Percentiles rank a stretch among this genome's conserved stretches.
Conservation (phyloP, 2,329 filamentous ascomycete genomes). For the Microthyrium microscopicum region DNA sequence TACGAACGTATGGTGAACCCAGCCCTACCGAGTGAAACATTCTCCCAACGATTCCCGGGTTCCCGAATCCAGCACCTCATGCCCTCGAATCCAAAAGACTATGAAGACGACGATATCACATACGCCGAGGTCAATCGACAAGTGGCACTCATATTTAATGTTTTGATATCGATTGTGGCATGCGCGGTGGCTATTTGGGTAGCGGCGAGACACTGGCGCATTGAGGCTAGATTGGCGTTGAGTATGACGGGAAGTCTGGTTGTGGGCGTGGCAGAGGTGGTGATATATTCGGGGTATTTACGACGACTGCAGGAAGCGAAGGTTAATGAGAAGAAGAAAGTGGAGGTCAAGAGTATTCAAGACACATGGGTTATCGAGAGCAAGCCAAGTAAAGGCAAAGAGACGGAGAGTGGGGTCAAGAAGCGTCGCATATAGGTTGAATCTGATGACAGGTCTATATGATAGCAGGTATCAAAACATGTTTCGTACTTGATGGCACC, state of each 20-base stretch:
- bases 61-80: slow-evolving; percentile 37
- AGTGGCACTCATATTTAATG: slow-evolving; percentile 72
- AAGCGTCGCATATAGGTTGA: too few relatives aligned
- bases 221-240: slow-evolving; percentile 51
- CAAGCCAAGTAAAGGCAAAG: too few relatives aligned
- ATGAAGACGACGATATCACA: slow-evolving; percentile 44
- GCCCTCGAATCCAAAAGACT: slow-evolving; percentile 15
- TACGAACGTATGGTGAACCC: slow-evolving; percentile 71
- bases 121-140: slow-evolving; percentile 66
- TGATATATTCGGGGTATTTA: slow-evolving; percentile 59
- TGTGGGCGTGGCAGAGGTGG: slow-evolving; percentile 61
- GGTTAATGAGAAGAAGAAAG: slow-evolving; percentile 39
- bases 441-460: too few relatives aligned
- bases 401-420: too few relatives aligned
- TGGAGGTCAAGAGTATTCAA: slow-evolving; percentile 52
- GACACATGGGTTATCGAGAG: slow-evolving; percentile 51
- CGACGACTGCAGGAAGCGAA: slow-evolving; percentile 55
- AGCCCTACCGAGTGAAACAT: slow-evolving; percentile 36
- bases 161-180: slow-evolving; percentile 70
- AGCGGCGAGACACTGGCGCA: slow-evolving; percentile 59
- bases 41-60: slow-evolving; percentile 40
- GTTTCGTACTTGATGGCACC: too few relatives aligned
- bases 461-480: too few relatives aligned
- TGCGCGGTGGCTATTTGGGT: slow-evolving; percentile 65
- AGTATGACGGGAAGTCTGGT: slow-evolving; percentile 53